Evolutionary conservation across 768 basidiomycete genomes (phyloP).

Genomic region (Jaapia argillacea): DNA sequence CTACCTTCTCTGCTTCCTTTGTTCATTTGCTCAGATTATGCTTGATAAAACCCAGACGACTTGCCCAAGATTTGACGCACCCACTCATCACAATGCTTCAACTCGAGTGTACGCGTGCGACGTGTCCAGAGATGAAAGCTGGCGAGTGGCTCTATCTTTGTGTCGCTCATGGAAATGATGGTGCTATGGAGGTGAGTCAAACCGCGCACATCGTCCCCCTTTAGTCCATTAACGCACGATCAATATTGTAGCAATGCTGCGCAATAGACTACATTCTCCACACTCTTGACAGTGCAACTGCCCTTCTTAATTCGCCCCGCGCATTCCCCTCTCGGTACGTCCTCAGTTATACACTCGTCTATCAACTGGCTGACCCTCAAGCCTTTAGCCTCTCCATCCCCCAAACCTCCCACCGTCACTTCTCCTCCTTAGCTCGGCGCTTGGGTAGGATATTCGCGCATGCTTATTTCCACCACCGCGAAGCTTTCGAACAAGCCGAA

Average conservation of each 20-base stretch:
- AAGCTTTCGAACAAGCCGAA: constrained; percentile 84
- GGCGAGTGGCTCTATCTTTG: constrained; percentile 97
- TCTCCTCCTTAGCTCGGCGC: constrained; percentile 80
- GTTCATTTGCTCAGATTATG: too few relatives aligned
- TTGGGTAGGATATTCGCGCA: constrained; percentile 94
- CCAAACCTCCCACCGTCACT: constrained; percentile 73
- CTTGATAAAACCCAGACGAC: too few relatives aligned
- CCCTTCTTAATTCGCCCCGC: constrained; percentile 80
- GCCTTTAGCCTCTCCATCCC: constrained; percentile 70
- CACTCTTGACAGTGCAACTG: constrained; percentile 89
- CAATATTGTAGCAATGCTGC: constrained; percentile 66
- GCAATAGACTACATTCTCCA: constrained; percentile 95
- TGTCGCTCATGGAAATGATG: constrained; percentile 87
- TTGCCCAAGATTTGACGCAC: constrained; percentile 81
- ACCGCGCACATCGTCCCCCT: background rate
- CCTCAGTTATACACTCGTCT: constrained; percentile 7
- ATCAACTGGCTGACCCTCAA: constrained; percentile 5
- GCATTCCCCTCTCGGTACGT: constrained; percentile 85
- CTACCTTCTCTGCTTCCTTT: background rate
- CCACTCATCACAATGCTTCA: constrained; percentile 80
- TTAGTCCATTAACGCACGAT: background rate
- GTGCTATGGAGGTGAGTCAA: constrained; percentile 66
- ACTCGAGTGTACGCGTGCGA: constrained; percentile 74
- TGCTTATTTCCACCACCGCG: constrained; percentile 91
- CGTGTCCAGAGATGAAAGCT: constrained; percentile 98